Conservation (phyloP, 208 protist genomes). For the Leishmania guyanensis region DNA sequence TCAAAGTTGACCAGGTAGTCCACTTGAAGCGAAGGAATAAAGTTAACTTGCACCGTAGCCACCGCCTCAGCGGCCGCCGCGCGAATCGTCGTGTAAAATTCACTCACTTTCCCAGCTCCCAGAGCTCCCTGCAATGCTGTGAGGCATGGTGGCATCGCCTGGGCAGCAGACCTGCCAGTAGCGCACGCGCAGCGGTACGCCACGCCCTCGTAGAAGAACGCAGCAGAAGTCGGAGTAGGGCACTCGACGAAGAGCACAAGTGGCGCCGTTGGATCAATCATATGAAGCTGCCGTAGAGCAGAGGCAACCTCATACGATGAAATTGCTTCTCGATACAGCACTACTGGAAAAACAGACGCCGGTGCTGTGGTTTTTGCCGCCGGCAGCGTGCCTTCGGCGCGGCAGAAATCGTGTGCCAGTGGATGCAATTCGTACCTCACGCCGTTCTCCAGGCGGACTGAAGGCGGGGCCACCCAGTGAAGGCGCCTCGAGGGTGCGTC, state of each 20-base stretch:
- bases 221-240: slow-evolving; percentile 38
- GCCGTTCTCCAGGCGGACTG: background rate
- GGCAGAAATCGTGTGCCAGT: slow-evolving; percentile 12
- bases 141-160: slow-evolving; percentile 11
- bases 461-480: background rate
- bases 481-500: background rate
- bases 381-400: background rate
- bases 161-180: slow-evolving; percentile 28
- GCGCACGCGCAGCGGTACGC: slow-evolving; percentile 49
- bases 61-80: slow-evolving; percentile 1
- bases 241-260: slow-evolving; percentile 70
- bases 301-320: slow-evolving; percentile 26
- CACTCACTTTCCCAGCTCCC: slow-evolving; percentile 9
- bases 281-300: slow-evolving; percentile 22
- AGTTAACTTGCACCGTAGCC: slow-evolving; percentile 12
- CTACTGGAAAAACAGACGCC: slow-evolving; percentile 9
- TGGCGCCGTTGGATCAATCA: slow-evolving; percentile 12
- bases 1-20: slow-evolving; percentile 69
- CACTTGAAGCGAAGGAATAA: slow-evolving; percentile 50
- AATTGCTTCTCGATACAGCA: slow-evolving; percentile 18
- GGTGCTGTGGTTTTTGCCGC: background rate
- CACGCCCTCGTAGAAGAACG: slow-evolving; percentile 76
- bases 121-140: slow-evolving; percentile 30
- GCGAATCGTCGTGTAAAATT: slow-evolving; percentile 13
- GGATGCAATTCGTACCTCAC: slow-evolving; percentile 11